Evolutionary conservation across 345 rosid species (phyloP).

Genomic region (Stellera chamaejasme): DNA sequence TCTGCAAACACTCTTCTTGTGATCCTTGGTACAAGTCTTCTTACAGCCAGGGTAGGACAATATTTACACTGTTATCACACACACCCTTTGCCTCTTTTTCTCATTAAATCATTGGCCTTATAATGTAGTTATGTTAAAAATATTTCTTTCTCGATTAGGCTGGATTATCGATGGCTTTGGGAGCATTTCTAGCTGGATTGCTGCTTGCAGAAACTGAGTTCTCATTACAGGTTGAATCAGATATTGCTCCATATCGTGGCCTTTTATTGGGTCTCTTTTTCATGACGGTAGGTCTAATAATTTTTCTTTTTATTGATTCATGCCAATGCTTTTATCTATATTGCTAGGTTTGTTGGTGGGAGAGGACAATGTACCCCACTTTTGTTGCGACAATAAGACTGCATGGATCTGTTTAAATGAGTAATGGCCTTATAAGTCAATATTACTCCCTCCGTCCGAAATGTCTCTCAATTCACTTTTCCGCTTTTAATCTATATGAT

Average conservation of each 20-base stretch:
- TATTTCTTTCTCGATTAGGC: conserved; percentile 49
- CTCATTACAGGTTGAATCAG: conserved; percentile 98
- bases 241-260: conserved; percentile 99
- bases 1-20: conserved; percentile 96
- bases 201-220: conserved; percentile 99
- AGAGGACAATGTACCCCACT: too few relatives aligned
- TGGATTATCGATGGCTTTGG: conserved; percentile 99
- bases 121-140: too few relatives aligned
- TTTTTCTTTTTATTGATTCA: background rate
- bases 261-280: conserved; percentile 97
- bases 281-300: conserved; percentile 69
- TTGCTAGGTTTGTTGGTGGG: too few relatives aligned
- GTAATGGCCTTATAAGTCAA: too few relatives aligned
- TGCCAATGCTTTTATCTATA: too few relatives aligned
- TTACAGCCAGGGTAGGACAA: conserved; percentile 87
- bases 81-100: too few relatives aligned
- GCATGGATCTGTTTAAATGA: too few relatives aligned
- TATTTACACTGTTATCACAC: background rate
- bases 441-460: too few relatives aligned
- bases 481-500: too few relatives aligned
- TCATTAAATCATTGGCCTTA: too few relatives aligned
- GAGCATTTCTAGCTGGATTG: conserved; percentile 98
- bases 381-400: too few relatives aligned
- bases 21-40: conserved; percentile 94
- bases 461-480: too few relatives aligned